Conservation (phyloP, 1,284 basidiomycete species). For the Ustilago sp. region DNA sequence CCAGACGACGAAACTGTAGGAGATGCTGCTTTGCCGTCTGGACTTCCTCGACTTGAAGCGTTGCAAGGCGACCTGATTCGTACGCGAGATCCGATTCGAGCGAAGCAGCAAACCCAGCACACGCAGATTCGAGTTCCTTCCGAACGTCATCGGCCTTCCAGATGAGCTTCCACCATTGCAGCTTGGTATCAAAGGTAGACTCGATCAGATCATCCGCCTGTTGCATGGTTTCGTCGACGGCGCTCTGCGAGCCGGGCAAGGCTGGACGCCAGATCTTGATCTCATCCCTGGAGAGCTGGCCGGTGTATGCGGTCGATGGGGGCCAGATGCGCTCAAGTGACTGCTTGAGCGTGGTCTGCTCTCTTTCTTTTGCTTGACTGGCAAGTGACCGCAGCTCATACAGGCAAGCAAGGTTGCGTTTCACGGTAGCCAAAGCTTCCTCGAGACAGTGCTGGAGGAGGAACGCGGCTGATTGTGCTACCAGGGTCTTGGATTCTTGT, state of each 20-base stretch:
- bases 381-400: conserved; percentile 35
- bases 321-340: conserved; percentile 47
- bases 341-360: conserved; percentile 22
- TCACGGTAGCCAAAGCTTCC: conserved; percentile 33
- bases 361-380: conserved; percentile 16
- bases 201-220: conserved; percentile 45
- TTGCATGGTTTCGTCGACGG: conserved; percentile 33
- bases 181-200: conserved; percentile 40
- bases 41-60: conserved; percentile 30
- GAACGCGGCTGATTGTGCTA: conserved; percentile 33
- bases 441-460: conserved; percentile 45
- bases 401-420: conserved; percentile 21
- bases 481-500: conserved; percentile 17
- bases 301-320: conserved; percentile 25
- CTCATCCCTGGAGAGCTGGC: conserved; percentile 28
- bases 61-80: conserved; percentile 54
- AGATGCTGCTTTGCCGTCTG: conserved; percentile 33
- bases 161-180: conserved; percentile 64
- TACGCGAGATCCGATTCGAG: conserved; percentile 57
- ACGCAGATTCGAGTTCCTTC: conserved; percentile 53
- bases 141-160: conserved; percentile 65
- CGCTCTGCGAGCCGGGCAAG: conserved; percentile 27
- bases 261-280: conserved; percentile 40
- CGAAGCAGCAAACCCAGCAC: conserved; percentile 53
- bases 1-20: conserved; percentile 26